Conservation (phyloP, 1,284 basidiomycete genomes). For the Fistulinella cinereoalba region DNA sequence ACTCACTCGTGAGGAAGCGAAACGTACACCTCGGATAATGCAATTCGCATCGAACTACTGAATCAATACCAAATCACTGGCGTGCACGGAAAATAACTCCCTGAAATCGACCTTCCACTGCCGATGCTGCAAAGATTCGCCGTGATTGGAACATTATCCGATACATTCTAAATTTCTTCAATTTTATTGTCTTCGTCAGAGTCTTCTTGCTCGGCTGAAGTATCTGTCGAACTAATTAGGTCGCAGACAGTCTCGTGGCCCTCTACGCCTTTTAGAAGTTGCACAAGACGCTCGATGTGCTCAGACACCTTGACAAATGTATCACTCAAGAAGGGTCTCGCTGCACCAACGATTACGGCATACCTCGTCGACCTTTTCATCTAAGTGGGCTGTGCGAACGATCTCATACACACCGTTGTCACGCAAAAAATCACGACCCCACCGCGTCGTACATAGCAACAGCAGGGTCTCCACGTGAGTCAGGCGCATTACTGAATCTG, state of each 20-base stretch:
- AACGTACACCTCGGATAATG: slow-evolving; percentile 1
- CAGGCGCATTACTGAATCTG: slow-evolving; percentile 75
- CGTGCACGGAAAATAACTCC: not conserved
- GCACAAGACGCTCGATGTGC: slow-evolving; percentile 72
- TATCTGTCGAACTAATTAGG: slow-evolving; percentile 18
- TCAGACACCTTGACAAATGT: slow-evolving; percentile 50
- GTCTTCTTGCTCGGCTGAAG: slow-evolving; percentile 29
- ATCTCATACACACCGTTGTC: slow-evolving; percentile 87
- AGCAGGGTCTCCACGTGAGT: slow-evolving; percentile 89
- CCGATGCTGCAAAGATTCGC: slow-evolving; percentile 3
- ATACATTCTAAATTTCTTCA: slow-evolving; percentile 46
- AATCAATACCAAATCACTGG: no score
- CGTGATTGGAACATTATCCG: slow-evolving; percentile 12
- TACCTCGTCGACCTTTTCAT: slow-evolving; percentile 79
- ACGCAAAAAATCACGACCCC: slow-evolving; percentile 82
- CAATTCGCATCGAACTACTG: not conserved
- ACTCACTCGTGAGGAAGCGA: slow-evolving; percentile 19
- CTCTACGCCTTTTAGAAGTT: slow-evolving; percentile 71
- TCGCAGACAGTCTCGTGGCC: slow-evolving; percentile 46
- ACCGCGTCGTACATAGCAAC: slow-evolving; percentile 84
- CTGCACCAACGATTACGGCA: slow-evolving; percentile 18
- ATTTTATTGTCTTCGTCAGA: slow-evolving; percentile 54
- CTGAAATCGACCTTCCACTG: no score
- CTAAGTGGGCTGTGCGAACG: slow-evolving; percentile 76
- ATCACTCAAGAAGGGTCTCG: slow-evolving; percentile 10